phyloP scores from a whole-genome alignment of 371 early-diverging fungal species.

The Rhizopus sp. region DNA sequence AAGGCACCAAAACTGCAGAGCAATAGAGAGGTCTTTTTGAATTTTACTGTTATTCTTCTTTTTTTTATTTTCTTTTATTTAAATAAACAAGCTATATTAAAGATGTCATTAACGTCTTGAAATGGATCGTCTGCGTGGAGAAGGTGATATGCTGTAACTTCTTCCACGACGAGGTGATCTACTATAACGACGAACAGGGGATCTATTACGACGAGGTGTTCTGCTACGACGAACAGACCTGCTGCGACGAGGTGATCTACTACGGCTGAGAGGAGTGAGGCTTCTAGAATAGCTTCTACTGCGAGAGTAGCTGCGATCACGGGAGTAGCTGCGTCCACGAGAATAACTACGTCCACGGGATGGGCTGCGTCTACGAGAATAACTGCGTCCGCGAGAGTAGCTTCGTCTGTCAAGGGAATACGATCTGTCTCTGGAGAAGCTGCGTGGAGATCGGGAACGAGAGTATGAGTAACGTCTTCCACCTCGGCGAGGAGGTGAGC shows the following conservation, averaged over 20 bases:
- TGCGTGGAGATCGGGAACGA: conserved; percentile 33
- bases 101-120: conserved; percentile 1
- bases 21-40: background rate
- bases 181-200: conserved; percentile 16
- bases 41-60: background rate
- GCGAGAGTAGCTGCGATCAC: conserved; percentile 26
- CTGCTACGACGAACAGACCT: conserved; percentile 17
- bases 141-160: conserved; percentile 8
- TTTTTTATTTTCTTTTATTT: background rate
- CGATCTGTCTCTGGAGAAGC: conserved; percentile 36
- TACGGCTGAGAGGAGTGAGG: conserved; percentile 22
- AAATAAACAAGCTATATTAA: conserved; percentile 1
- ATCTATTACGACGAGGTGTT: conserved; percentile 10
- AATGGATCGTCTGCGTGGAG: conserved; percentile 8
- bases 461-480: conserved; percentile 39
- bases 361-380: conserved; percentile 26
- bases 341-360: conserved; percentile 32
- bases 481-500: conserved; percentile 13
- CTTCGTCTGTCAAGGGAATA: conserved; percentile 31
- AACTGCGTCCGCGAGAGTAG: conserved; percentile 41
- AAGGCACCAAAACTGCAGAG: background rate
- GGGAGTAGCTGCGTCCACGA: conserved; percentile 42
- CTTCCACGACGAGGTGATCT: conserved; percentile 24
- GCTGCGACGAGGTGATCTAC: conserved; percentile 20
- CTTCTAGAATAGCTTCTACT: conserved; percentile 31